These are phyloP conservation scores for Fusarium anguioides DNA, from an alignment of 2,329 filamentous ascomycete species.

Conservation along the genomic window DNA sequence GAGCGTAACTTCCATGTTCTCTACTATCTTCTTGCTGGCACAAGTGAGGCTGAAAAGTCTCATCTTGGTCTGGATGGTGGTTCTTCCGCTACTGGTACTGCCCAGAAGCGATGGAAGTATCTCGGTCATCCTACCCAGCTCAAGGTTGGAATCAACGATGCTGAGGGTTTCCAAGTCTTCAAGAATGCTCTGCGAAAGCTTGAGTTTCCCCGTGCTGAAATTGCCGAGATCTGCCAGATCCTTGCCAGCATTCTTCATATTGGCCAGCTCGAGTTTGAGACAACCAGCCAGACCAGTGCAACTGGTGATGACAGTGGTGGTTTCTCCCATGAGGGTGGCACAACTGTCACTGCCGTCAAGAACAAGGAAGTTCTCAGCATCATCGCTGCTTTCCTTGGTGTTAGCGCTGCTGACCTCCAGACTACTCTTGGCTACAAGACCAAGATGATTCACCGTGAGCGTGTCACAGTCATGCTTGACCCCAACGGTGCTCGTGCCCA, in stretches of 20 bases:
- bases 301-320: constrained; percentile 92
- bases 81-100: constrained; percentile 58
- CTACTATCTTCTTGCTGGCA: constrained; percentile 94
- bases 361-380: constrained; percentile 91
- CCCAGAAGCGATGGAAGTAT: constrained; percentile 91
- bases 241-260: constrained; percentile 96
- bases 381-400: constrained; percentile 93
- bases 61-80: constrained; percentile 76
- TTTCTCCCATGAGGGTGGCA: constrained; percentile 93
- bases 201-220: constrained; percentile 91
- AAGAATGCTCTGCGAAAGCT: constrained; percentile 94
- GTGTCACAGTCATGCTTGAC: constrained; percentile 98
- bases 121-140: constrained; percentile 96
- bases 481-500: constrained; percentile 89
- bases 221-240: constrained; percentile 96
- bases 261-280: constrained; percentile 94
- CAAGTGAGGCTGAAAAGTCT: constrained; percentile 87
- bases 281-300: constrained; percentile 79
- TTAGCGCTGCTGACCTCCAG: constrained; percentile 83
- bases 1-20: constrained; percentile 96
- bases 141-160: constrained; percentile 96
- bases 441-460: constrained; percentile 94
- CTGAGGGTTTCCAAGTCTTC: constrained; percentile 96
- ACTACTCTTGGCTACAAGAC: constrained; percentile 93
- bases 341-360: constrained; percentile 85